Base-by-base conservation (phyloP, 306 rosid genomes). In the Albizia julibrissin region DNA sequence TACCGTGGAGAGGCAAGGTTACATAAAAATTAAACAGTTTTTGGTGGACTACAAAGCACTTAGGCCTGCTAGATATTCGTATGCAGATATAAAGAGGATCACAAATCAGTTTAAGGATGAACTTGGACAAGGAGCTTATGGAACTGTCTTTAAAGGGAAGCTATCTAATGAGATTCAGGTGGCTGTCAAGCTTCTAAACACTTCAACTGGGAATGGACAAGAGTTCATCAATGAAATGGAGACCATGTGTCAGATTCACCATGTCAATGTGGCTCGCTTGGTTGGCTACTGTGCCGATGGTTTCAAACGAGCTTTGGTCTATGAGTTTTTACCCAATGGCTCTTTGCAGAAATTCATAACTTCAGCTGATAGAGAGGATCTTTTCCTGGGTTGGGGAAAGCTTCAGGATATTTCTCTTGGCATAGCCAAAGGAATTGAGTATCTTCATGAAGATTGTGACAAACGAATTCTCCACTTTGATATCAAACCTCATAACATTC, bases 201-300 rank as follows among this genome's bases (percentile, higher is more conserved):
- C 40, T 19, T 33, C 84, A 58, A 78, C 69, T 0, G 70, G 67
- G 22, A 81, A 88, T 29, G 87, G 85, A 0, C 87, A 83, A 69
- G 87, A 85, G 80, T 83, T 88, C 58, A 85, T 88, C 61, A 88
- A 85, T 62, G 87, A 88, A 70, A 81, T 88, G 79, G 84, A 85
- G 64, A 74, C 78, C 5, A 80, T 83, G 75, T 75, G 87, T 39
- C 78, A 40, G 54, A 88, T 88, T 49, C 87, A 88, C 66, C 87
- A 85, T 33, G 74, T 85, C 68, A 81, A 85, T 34, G 84, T 85
- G 27, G 85, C 71, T 18, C 84, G 82, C 43, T 59, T 88, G 66
- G 78, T 85, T 78, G 85, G 85, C 10, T 85, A 56, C 15, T 85
- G 88, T 44, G 82, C 88, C 13, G 85, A 85, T 29, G 88, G 85